Conservation (phyloP, 352 stramenopile genomes). For the Phytophthora melonis region DNA sequence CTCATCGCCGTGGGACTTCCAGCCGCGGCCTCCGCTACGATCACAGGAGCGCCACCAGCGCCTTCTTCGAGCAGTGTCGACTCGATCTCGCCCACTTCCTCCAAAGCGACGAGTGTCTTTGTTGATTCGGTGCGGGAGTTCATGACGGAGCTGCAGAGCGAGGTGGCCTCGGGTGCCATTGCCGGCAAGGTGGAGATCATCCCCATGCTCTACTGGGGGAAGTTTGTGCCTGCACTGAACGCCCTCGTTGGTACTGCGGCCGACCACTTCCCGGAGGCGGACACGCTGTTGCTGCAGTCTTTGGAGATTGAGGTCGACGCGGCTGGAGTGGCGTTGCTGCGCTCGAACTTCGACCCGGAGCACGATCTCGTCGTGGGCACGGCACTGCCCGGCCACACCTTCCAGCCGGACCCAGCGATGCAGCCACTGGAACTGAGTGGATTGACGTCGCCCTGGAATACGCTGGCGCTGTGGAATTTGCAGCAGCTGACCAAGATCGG, state of each 20-base stretch:
- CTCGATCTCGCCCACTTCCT: conserved; percentile 17
- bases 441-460: conserved; percentile 95
- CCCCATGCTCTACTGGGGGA: conserved; percentile 92
- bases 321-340: conserved; percentile 65
- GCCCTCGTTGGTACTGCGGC: conserved; percentile 80
- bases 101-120: conserved; percentile 39
- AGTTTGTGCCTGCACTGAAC: conserved; percentile 95
- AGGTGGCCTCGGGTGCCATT: conserved; percentile 20
- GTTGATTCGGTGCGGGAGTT: conserved; percentile 45
- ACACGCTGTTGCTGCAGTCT: conserved; percentile 86
- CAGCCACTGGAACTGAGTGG: conserved; percentile 76
- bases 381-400: conserved; percentile 80
- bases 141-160: conserved; percentile 38
- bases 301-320: conserved; percentile 83
- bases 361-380: conserved; percentile 90
- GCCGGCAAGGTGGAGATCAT: conserved; percentile 66
- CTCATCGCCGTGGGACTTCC: conserved; percentile 63
- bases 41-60: conserved; percentile 8
- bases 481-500: conserved; percentile 88
- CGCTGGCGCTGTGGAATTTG: conserved; percentile 95
- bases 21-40: conserved; percentile 12
- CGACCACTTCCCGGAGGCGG: conserved; percentile 50
- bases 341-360: conserved; percentile 64
- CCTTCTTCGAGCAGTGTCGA: conserved; percentile 5
- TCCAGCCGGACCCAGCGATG: conserved; percentile 39